Evolutionary conservation across 257 asterid genomes (phyloP).

Genomic region (Solanum bulbocastanum): DNA sequence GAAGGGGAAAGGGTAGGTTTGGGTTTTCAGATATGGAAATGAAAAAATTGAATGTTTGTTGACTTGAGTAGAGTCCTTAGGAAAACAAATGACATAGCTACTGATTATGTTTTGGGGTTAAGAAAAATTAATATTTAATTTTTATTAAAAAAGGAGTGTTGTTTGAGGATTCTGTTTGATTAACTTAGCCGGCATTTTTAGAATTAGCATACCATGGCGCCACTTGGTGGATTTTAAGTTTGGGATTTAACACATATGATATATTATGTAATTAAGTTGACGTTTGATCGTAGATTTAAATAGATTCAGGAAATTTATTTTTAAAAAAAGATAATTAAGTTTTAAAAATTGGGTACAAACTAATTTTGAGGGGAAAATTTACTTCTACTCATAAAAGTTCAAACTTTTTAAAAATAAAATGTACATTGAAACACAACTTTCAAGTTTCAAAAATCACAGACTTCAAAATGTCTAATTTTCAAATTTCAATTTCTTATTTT

Average conservation of each 20-base stretch:
- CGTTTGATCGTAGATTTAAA: background rate
- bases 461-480: too few relatives aligned
- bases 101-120: background rate
- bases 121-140: background rate
- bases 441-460: background rate
- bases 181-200: slow-evolving; percentile 20
- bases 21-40: background rate
- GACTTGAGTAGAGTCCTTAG: slow-evolving; percentile 13
- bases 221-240: background rate
- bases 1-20: background rate
- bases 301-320: too few relatives aligned
- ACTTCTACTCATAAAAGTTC: background rate
- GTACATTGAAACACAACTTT: background rate
- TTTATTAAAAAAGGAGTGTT: slow-evolving; percentile 11
- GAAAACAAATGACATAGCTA: background rate
- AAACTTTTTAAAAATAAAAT: too few relatives aligned
- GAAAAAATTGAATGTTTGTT: background rate
- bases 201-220: background rate
- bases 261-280: background rate
- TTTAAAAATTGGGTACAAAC: too few relatives aligned
- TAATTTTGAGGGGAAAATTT: background rate
- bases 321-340: too few relatives aligned
- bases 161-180: slow-evolving; percentile 31
- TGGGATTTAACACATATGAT: background rate
- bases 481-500: too few relatives aligned